These are phyloP conservation scores for Trichoderma sp. DNA, from an alignment of 2,329 filamentous ascomycete genomes.

Conservation along the genomic window DNA sequence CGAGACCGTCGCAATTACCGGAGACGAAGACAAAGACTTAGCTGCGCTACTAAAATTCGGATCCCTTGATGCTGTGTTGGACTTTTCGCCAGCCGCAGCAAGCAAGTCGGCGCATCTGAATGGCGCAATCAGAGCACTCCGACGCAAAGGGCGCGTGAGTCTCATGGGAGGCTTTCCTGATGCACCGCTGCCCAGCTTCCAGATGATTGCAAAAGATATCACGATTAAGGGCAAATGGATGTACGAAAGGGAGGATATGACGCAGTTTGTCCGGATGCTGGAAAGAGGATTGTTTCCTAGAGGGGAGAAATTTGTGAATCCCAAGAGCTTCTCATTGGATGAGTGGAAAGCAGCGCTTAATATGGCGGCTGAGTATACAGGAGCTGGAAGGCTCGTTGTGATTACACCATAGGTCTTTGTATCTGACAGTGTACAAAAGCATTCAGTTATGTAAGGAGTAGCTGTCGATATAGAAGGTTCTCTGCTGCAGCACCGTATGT, in stretches of 20 bases:
- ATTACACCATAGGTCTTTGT: neutral
- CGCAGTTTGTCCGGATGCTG: neutral
- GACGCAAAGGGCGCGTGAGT: conserved; percentile 34
- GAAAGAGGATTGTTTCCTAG: neutral
- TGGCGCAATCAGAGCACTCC: conserved; percentile 44
- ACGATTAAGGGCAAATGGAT: conserved; percentile 33
- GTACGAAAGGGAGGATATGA: neutral
- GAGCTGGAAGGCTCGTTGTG: neutral
- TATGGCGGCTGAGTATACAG: neutral
- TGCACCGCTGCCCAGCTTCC: conserved; percentile 32
- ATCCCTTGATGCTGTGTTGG: conserved; percentile 48
- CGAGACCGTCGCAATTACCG: conserved; percentile 47
- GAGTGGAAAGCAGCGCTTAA: neutral
- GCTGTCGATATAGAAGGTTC: no score
- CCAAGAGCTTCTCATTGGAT: neutral
- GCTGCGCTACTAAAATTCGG: conserved; percentile 42
- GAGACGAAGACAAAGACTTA: conserved; percentile 45
- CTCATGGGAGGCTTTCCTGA: conserved; percentile 40
- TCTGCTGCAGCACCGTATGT: no score
- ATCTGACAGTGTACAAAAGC: neutral
- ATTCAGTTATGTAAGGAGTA: neutral
- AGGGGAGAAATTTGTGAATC: neutral
- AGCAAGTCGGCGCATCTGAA: conserved; percentile 45
- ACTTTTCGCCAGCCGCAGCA: conserved; percentile 49
- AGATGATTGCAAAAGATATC: conserved; percentile 36